These are phyloP conservation scores for Botrytis pseudocinerea DNA, from an alignment of 2,329 filamentous ascomycete species.

Conservation along the genomic window DNA sequence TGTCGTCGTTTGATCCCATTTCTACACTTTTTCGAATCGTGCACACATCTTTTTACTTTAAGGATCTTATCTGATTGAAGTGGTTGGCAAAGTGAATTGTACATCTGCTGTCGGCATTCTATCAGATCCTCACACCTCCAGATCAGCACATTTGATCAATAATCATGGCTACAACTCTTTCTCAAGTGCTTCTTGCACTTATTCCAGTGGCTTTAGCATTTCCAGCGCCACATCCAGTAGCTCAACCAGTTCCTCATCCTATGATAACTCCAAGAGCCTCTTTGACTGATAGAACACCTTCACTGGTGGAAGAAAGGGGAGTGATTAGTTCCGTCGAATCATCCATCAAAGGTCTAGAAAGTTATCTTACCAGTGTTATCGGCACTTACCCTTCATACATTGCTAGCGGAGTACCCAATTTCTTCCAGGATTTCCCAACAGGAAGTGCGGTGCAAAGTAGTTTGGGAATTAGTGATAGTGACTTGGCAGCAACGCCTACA, in stretches of 20 bases:
- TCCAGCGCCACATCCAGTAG: conserved; percentile 33
- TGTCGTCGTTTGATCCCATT: neutral
- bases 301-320: conserved; percentile 45
- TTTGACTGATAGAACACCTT: conserved; percentile 42
- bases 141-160: neutral
- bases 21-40: neutral
- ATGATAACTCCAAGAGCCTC: conserved; percentile 51
- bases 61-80: no score
- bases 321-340: conserved; percentile 44
- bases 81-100: neutral
- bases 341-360: conserved; percentile 49
- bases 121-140: no score
- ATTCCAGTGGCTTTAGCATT: conserved; percentile 34
- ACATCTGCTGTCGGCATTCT: neutral
- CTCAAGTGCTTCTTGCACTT: conserved; percentile 29
- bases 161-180: conserved; percentile 19
- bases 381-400: conserved; percentile 61
- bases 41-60: neutral
- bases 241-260: conserved; percentile 43
- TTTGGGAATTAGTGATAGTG: conserved; percentile 58
- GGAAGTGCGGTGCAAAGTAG: conserved; percentile 60
- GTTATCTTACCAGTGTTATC: conserved; percentile 53
- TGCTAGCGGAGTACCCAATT: conserved; percentile 65
- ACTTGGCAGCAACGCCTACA: conserved; percentile 64
- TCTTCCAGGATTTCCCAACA: conserved; percentile 66